A percentile compares a stretch with the other conserved stretches of the same genome.
phyloP scores from a whole-genome alignment of 257 asterid species.

The Penstemon barbatus region DNA sequence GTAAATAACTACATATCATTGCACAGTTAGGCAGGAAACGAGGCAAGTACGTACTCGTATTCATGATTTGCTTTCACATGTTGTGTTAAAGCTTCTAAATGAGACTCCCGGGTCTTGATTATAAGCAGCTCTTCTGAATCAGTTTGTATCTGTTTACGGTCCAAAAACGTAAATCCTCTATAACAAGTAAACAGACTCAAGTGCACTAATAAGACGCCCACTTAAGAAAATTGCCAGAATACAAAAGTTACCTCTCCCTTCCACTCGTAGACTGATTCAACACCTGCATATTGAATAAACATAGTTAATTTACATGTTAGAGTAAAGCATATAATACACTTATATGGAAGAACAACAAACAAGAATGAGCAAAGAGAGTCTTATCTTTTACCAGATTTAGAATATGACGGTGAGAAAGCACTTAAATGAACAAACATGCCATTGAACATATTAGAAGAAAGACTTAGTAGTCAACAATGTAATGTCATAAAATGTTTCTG shows the following conservation, averaged over 20 bases:
- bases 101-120: conserved; percentile 92
- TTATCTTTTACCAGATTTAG: conserved; percentile 1
- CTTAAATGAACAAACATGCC: conserved; percentile 5
- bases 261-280: conserved; percentile 91
- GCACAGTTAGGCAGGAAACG: conserved; percentile 7
- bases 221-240: not conserved
- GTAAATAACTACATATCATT: not conserved
- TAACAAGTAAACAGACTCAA: not conserved
- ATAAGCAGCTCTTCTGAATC: conserved; percentile 93
- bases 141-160: conserved; percentile 64
- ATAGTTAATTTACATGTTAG: conserved; percentile 9
- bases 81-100: conserved; percentile 72
- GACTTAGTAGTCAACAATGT: not conserved
- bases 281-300: conserved; percentile 50
- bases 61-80: conserved; percentile 92
- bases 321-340: conserved; percentile 15
- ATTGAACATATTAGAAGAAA: conserved; percentile 9
- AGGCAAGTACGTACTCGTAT: conserved; percentile 65
- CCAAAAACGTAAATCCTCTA: conserved; percentile 1
- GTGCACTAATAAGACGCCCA: not conserved
- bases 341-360: conserved; percentile 1
- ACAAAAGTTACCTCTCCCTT: conserved; percentile 70
- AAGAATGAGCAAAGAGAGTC: conserved; percentile 1
- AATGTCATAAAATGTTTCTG: too few relatives aligned
- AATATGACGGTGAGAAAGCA: not conserved